Percentiles rank a stretch among this genome's conserved stretches.
Conservation (phyloP, 202 grass and related monocot genomes). For the Panicum hallii region DNA sequence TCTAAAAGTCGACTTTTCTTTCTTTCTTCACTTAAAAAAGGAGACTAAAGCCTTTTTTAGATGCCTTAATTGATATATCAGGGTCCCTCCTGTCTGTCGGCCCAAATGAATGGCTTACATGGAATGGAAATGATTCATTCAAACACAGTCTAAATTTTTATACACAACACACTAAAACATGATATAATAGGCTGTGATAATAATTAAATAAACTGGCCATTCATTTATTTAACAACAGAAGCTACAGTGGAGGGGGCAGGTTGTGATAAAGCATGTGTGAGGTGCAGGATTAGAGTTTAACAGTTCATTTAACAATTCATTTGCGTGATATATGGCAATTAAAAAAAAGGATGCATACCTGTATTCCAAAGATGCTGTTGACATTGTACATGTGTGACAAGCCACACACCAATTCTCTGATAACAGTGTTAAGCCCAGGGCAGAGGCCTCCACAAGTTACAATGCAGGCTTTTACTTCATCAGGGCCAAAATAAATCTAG, state of each 20-base stretch:
- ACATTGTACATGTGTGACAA: conserved; percentile 93
- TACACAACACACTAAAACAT: background rate
- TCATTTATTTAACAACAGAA: background rate
- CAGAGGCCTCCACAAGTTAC: conserved; percentile 96
- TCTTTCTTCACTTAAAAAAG: background rate
- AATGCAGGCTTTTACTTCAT: conserved; percentile 91
- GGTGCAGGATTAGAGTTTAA: conserved; percentile 7
- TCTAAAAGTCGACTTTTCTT: background rate
- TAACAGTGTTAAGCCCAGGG: conserved; percentile 97
- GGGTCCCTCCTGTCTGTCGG: background rate
- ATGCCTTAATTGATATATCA: background rate
- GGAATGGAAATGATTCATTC: background rate
- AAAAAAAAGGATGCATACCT: conserved; percentile 60
- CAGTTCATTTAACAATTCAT: background rate
- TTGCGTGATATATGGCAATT: conserved; percentile 8
- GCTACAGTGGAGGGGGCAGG: background rate
- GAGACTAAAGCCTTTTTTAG: background rate
- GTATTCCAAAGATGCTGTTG: conserved; percentile 73
- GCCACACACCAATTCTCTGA: conserved; percentile 89
- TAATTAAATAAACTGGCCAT: background rate
- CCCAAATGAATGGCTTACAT: background rate
- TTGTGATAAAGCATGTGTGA: background rate
- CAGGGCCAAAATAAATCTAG: conserved; percentile 82
- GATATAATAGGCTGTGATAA: background rate
- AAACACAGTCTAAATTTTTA: background rate